Base-by-base conservation (phyloP, 257 asterid species). In the Cordia subcordata region DNA sequence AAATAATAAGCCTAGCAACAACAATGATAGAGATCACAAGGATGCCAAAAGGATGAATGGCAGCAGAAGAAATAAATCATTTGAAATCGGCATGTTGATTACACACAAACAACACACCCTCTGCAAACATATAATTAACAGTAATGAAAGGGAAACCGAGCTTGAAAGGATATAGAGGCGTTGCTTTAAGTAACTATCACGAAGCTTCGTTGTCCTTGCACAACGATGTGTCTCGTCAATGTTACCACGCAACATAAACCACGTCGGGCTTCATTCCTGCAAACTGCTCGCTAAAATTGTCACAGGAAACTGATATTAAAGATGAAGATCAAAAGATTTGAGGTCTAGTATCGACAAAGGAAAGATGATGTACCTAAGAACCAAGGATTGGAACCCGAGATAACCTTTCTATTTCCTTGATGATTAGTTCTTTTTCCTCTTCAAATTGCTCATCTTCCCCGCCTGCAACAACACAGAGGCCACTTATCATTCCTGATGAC, bases 391-490 rank as follows among this genome's bases (percentile, higher is more conserved):
- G 75, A 52, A 82, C 77, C 61, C 87, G 82, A 61, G 85, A 77
- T 57, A 85, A 72, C 79, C 85, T 87, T 69, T 83, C 88, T 53
- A 91, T 91, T 80, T 91, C 98, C 66, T 91, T 87, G 73, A 87
- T 81, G 57, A 91, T 76, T 49, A 85, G 81, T 70, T 87, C 96
- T 64, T 82, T 91, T 63, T 91, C 98, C 83, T 91, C 96, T 74
- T 91, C 95, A 72, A 91, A 88, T 57, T 91, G 95, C 63, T 88
- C 96, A 45, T 91, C 98, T 69, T 88, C 98, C 46, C 82, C 86
- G 42, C 95, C 98, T 91, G 86, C 70, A 77, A 58, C 35, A 54
- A 37, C 40, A 27, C 46, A 63, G 27, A 61, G 45, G 44, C 14
- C 39, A 8, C 38, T 53, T 12, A 53, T 3, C 33, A 11, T 62